Conservation (phyloP, 139 green algal species). For the Chlamydomonas applanata region DNA sequence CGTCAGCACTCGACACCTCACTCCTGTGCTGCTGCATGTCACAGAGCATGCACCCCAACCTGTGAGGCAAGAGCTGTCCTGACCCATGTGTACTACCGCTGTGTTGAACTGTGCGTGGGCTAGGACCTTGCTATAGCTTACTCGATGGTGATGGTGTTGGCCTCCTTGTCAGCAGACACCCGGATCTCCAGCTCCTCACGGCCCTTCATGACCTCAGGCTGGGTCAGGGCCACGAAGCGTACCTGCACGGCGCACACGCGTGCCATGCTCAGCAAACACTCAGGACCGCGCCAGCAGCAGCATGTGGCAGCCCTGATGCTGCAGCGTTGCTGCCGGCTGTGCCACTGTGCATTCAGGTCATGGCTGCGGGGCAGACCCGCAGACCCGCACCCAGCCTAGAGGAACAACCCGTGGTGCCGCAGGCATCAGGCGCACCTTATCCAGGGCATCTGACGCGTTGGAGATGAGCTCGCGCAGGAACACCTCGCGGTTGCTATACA, state of each 20-base stretch:
- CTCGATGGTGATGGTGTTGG: constrained; percentile 89
- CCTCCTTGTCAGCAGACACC: constrained; percentile 82
- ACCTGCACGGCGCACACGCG: constrained; percentile 25
- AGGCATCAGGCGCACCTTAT: constrained; percentile 69
- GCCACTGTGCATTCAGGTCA: too few relatives aligned
- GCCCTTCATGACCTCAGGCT: constrained; percentile 56
- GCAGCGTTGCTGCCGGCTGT: not conserved
- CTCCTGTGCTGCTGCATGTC: too few relatives aligned
- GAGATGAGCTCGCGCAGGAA: constrained; percentile 91
- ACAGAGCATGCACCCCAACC: too few relatives aligned
- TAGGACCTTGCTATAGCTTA: too few relatives aligned
- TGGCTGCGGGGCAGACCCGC: too few relatives aligned
- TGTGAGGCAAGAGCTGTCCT: too few relatives aligned
- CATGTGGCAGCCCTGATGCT: not conserved
- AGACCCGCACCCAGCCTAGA: too few relatives aligned
- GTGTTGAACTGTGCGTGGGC: not conserved
- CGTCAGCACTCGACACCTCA: too few relatives aligned
- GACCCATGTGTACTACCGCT: too few relatives aligned
- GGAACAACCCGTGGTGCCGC: too few relatives aligned
- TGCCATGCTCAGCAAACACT: not conserved
- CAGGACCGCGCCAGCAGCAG: not conserved
- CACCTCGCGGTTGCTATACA: constrained; percentile 95
- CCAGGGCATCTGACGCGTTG: constrained; percentile 94
- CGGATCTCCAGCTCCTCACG: constrained; percentile 85
- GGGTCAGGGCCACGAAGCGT: constrained; percentile 72